Conservation (phyloP, 805 yeast genomes). For the Ogataea chonburiensis region DNA sequence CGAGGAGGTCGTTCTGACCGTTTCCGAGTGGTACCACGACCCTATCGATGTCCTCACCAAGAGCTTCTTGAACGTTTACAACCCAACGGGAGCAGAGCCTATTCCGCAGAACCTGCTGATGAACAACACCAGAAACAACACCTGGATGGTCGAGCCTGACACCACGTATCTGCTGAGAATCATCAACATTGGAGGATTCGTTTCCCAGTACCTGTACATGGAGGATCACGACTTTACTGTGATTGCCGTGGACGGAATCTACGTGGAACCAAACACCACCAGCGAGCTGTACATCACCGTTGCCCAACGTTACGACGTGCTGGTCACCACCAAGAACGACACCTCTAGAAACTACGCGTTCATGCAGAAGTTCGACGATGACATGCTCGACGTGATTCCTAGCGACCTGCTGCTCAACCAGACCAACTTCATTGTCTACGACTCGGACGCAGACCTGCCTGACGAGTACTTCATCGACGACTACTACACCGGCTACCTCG, state of each 20-base stretch:
- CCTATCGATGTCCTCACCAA: constrained; percentile 49
- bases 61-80: constrained; percentile 64
- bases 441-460: constrained; percentile 41
- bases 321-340: constrained; percentile 68
- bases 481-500: constrained; percentile 49
- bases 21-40: constrained; percentile 89
- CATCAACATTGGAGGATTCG: constrained; percentile 86
- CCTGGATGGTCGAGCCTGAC: constrained; percentile 80
- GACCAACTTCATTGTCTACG: constrained; percentile 68
- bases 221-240: constrained; percentile 86
- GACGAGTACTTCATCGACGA: constrained; percentile 46
- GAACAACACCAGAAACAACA: constrained; percentile 75
- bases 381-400: constrained; percentile 79
- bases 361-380: constrained; percentile 75
- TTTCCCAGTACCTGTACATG: constrained; percentile 83
- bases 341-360: constrained; percentile 71
- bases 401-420: constrained; percentile 62
- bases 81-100: constrained; percentile 99
- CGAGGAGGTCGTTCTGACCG: constrained; percentile 66
- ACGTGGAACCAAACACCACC: constrained; percentile 73
- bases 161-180: constrained; percentile 81
- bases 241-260: constrained; percentile 89
- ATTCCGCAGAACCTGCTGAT: constrained; percentile 79
- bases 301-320: constrained; percentile 88
- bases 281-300: constrained; percentile 74